A percentile compares a stretch with the other conserved stretches of the same genome.
phyloP scores from a whole-genome alignment of 2,329 filamentous ascomycete genomes.

The Beauveria pseudobassiana region DNA sequence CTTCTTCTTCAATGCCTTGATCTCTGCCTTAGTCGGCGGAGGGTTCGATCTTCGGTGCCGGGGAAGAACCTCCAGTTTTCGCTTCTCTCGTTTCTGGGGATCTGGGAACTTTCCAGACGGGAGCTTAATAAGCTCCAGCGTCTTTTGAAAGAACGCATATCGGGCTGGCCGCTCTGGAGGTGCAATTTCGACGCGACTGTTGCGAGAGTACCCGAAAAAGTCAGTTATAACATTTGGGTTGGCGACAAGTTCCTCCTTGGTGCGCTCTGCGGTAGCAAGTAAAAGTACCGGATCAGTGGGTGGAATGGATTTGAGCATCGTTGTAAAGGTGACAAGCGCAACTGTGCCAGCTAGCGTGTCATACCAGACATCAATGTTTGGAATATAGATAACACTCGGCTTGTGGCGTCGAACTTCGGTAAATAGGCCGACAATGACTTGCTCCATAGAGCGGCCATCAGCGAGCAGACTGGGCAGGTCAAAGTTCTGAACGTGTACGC shows the following conservation, averaged over 20 bases:
- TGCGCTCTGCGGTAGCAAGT: slow-evolving; percentile 73
- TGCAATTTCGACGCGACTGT: slow-evolving; percentile 64
- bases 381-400: slow-evolving; percentile 91
- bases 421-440: slow-evolving; percentile 84
- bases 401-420: slow-evolving; percentile 90
- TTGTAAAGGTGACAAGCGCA: slow-evolving; percentile 72
- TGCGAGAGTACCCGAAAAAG: slow-evolving; percentile 78
- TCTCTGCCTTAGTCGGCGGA: slow-evolving; percentile 66
- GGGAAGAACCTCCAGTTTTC: slow-evolving; percentile 70
- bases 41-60: slow-evolving; percentile 68
- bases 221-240: slow-evolving; percentile 56
- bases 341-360: slow-evolving; percentile 52
- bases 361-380: slow-evolving; percentile 85
- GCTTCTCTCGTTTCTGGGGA: slow-evolving; percentile 75
- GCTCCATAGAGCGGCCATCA: slow-evolving; percentile 76
- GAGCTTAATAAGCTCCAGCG: slow-evolving; percentile 71
- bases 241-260: slow-evolving; percentile 50
- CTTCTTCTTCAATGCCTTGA: slow-evolving; percentile 70
- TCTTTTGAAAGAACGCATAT: slow-evolving; percentile 69
- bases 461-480: slow-evolving; percentile 81
- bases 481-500: slow-evolving; percentile 89
- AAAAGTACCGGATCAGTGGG: slow-evolving; percentile 86
- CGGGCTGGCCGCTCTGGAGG: slow-evolving; percentile 60
- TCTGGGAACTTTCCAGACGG: slow-evolving; percentile 82
- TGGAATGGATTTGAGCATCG: slow-evolving; percentile 73